phyloP scores from a whole-genome alignment of 805 yeast genomes.

The Monosporozyma solicola region DNA sequence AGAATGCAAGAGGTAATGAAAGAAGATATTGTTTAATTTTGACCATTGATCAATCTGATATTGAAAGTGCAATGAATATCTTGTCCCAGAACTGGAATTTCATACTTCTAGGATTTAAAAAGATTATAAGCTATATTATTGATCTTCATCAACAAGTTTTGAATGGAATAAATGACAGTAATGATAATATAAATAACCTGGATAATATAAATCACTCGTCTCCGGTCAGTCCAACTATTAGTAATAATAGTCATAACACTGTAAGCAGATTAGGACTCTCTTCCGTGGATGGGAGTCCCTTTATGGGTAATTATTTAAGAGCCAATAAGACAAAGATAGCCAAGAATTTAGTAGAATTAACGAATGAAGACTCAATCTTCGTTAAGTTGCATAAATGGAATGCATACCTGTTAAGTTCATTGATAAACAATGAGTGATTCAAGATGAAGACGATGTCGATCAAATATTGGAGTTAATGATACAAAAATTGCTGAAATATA shows the following conservation, averaged over 20 bases:
- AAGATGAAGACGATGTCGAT: not conserved
- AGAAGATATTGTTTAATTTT: constrained; percentile 56
- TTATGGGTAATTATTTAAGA: constrained; percentile 40
- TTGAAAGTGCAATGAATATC: constrained; percentile 17
- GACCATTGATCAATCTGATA: constrained; percentile 45
- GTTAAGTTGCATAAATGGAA: constrained; percentile 56
- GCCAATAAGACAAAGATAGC: constrained; percentile 48
- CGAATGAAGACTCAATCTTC: constrained; percentile 45
- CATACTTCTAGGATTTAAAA: constrained; percentile 34
- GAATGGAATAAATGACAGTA: constrained; percentile 1
- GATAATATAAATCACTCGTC: constrained; percentile 1
- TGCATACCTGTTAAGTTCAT: constrained; percentile 34
- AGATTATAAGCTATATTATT: constrained; percentile 35
- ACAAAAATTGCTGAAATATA: not conserved
- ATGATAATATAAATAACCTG: constrained; percentile 6
- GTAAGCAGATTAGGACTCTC: not conserved
- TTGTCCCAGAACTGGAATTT: constrained; percentile 48
- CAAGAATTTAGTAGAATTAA: constrained; percentile 44
- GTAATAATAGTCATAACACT: not conserved
- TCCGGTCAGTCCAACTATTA: not conserved
- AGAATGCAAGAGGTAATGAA: constrained; percentile 66
- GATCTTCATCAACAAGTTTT: constrained; percentile 24
- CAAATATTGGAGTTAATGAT: not conserved
- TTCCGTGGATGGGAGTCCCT: constrained; percentile 9
- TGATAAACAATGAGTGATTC: not conserved